Evolutionary conservation across 768 basidiomycete genomes (phyloP), one percentile per base, ranked within the genome.

Genomic region (Tulasnella sp.): DNA sequence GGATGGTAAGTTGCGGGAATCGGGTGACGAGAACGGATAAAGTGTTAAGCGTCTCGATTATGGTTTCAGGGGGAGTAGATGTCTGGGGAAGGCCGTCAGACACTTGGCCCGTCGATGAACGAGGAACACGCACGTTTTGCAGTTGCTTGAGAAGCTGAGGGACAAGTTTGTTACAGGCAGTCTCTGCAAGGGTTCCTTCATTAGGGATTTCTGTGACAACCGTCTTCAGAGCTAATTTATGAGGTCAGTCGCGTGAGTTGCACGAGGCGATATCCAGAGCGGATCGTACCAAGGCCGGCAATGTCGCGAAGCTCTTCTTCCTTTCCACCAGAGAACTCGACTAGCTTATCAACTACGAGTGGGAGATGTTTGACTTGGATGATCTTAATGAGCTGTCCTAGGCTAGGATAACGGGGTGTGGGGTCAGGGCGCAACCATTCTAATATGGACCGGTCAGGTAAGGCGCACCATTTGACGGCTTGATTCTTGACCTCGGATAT

Each of bases 401-500:
- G 86, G 82, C 96, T 98, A 79, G 70, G 37, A 39, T 13, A 20
- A 70, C 69, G 26, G n/a, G 51, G 35, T 44, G 46, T 61, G 74
- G 11, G 26, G 61, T 67, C 61, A 67, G 61, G 26, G 69, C 73
- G 61, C 37, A 39, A 13, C 32, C 48, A n/a, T 26, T 74, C 2
- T 42, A 55, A 57, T 70, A 70, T 20, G 18, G 26, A 73, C 29
- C n/a, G 51, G 44, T 26, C 35, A 37, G 73, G 42, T 18, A 69
- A 74, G 39, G 32, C 88, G 75, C 81, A 93, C 97, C 95, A 96
- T 86, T 96, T 95, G 15, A 98, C 97, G 2, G 95, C 95, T 83
- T 94, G 92, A 82, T 98, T 98, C 87, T 99, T 99, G 80, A 99
- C 98, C 86, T 99, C 98, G 10, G 95, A 95, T 81, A 96, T 98